Evolutionary conservation across 768 basidiomycete species (phyloP).

Genomic region (Boletus bicolor): DNA sequence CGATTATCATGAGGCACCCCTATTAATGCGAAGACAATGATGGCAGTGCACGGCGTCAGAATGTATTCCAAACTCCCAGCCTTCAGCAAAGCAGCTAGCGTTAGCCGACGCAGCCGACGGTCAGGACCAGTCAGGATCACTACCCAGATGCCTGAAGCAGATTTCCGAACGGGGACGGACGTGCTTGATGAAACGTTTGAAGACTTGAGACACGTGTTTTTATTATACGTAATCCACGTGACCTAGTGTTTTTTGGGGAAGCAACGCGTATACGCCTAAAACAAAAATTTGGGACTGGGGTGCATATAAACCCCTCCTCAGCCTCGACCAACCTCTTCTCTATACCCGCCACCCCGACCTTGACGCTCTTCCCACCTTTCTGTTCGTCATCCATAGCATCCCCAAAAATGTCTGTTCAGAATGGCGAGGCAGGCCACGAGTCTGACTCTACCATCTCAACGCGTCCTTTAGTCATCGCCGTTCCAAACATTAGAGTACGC

Average conservation of each 20-base stretch:
- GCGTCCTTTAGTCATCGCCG: constrained; percentile 35
- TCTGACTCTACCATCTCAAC: constrained; percentile 26
- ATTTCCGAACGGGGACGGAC: no score
- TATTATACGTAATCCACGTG: constrained; percentile 28
- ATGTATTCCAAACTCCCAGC: not conserved
- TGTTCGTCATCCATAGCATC: constrained; percentile 5
- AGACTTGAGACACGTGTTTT: constrained; percentile 1
- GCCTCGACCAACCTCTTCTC: constrained; percentile 4
- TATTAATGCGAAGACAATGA: not conserved
- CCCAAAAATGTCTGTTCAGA: constrained; percentile 33
- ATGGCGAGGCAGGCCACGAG: constrained; percentile 30
- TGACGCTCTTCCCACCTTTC: not conserved
- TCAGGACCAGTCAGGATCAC: no score
- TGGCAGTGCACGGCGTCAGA: not conserved
- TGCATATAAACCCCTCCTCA: constrained; percentile 19
- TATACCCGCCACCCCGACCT: not conserved
- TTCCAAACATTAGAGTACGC: constrained; percentile 35
- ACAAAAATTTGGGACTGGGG: constrained; percentile 34
- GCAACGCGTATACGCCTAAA: constrained; percentile 20
- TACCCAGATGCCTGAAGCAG: no score
- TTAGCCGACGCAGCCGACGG: no score
- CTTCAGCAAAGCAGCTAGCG: no score
- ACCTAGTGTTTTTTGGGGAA: constrained; percentile 29
- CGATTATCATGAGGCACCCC: constrained; percentile 7
- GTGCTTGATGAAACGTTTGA: not conserved